A percentile compares a stretch with the other conserved stretches of the same genome.
These are phyloP conservation scores for Jackrogersella minutella DNA, from an alignment of 495 filamentous ascomycete genomes.

Conservation along the genomic window DNA sequence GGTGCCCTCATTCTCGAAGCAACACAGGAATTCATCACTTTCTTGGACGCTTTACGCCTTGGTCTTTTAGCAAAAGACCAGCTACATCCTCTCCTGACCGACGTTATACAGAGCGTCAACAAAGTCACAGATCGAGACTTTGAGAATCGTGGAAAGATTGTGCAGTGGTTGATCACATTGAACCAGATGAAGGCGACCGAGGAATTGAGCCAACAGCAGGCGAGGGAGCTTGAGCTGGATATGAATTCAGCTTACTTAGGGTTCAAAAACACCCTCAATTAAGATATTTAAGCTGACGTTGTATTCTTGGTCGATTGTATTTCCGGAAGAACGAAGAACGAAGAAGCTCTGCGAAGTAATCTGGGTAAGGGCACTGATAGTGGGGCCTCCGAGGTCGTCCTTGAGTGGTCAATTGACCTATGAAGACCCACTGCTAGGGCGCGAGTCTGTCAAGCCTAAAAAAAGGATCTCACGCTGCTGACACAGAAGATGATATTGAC, in stretches of 20 bases:
- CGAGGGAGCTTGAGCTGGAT: conserved; percentile 84
- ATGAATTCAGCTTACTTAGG: conserved; percentile 91
- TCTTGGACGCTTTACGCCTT: conserved; percentile 90
- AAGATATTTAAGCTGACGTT: neutral
- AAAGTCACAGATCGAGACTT: conserved; percentile 94
- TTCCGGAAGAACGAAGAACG: neutral
- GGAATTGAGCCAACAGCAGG: conserved; percentile 86
- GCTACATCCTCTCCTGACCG: conserved; percentile 89
- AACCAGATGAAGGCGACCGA: conserved; percentile 98
- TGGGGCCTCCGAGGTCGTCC: conserved; percentile 10
- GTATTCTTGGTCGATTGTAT: neutral
- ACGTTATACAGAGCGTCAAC: conserved; percentile 95
- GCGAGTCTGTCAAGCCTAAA: conserved; percentile 23
- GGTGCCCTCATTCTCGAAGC: conserved; percentile 82
- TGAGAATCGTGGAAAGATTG: conserved; percentile 92
- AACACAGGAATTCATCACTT: conserved; percentile 98
- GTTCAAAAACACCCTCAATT: conserved; percentile 70
- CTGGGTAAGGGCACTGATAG: conserved; percentile 20
- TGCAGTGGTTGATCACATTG: conserved; percentile 95
- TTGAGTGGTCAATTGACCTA: conserved; percentile 17
- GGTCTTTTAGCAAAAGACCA: conserved; percentile 93
- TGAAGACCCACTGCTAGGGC: conserved; percentile 25
- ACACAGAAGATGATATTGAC: too few species aligned
- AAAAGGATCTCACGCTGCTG: conserved; percentile 29
- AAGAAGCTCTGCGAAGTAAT: conserved; percentile 15